A percentile compares a stretch with the other conserved stretches of the same genome.
Evolutionary conservation across 2,329 filamentous ascomycete genomes (phyloP).

Genomic region (Karstenula rhodostoma): DNA sequence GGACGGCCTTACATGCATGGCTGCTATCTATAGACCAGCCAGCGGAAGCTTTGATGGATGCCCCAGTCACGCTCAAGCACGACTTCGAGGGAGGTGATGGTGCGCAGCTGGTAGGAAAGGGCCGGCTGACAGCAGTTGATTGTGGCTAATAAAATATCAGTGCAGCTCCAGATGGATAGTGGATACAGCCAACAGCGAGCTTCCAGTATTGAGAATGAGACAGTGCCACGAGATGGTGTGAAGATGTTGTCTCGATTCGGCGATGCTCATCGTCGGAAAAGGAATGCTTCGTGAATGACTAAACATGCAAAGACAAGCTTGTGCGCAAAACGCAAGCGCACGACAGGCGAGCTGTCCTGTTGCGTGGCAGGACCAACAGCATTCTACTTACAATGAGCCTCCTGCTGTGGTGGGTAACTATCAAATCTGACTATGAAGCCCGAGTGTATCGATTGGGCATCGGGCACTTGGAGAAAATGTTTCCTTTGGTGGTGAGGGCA

Average conservation of each 20-base stretch:
- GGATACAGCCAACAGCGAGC: not conserved
- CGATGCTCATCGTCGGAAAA: slow-evolving; percentile 1
- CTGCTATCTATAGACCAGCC: not conserved
- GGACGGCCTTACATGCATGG: slow-evolving; percentile 14
- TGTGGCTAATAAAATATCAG: not conserved
- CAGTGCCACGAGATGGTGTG: not conserved
- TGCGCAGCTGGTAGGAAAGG: not conserved
- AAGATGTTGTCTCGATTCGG: not conserved
- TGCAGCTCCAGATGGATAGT: not conserved
- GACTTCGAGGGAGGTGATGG: not conserved
- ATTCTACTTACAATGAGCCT: not conserved
- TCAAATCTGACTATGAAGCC: not conserved
- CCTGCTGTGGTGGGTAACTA: not conserved
- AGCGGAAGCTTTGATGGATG: no score
- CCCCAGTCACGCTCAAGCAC: not conserved
- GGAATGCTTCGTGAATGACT: slow-evolving; percentile 8
- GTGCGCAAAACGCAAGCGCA: not conserved
- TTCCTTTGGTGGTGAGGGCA: slow-evolving; percentile 19
- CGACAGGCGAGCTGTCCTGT: not conserved
- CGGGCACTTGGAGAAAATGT: slow-evolving; percentile 15
- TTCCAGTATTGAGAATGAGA: not conserved
- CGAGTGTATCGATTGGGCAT: slow-evolving; percentile 1
- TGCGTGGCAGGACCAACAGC: not conserved
- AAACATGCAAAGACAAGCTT: not conserved
- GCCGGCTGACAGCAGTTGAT: not conserved